phyloP scores from a whole-genome alignment of 108 stramenopile genomes.

The Discostella pseudostelligera region DNA sequence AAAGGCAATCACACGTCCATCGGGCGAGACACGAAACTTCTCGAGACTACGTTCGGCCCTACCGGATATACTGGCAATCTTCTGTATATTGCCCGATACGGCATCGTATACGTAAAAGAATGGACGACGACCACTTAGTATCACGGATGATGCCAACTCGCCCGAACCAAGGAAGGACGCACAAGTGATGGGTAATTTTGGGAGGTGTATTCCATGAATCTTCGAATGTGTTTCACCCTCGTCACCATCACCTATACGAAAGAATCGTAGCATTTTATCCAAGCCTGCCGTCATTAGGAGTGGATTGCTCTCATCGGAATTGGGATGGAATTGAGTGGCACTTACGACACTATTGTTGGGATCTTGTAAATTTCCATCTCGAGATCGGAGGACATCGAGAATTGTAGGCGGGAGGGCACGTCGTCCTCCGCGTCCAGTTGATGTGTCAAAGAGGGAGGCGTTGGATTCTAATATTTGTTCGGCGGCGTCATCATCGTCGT shows the following conservation, averaged over 20 bases:
- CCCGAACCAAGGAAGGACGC: slow-evolving; percentile 80
- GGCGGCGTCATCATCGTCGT: slow-evolving; percentile 38
- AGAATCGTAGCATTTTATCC: slow-evolving; percentile 93
- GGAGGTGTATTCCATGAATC: slow-evolving; percentile 90
- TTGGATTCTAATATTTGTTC: slow-evolving; percentile 40
- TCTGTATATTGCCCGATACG: slow-evolving; percentile 72
- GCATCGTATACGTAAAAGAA: slow-evolving; percentile 95
- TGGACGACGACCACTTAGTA: slow-evolving; percentile 84
- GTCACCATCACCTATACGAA: slow-evolving; percentile 74
- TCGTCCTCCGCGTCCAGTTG: slow-evolving; percentile 25
- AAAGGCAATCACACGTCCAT: slow-evolving; percentile 85
- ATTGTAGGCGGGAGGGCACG: slow-evolving; percentile 58
- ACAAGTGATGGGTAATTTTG: slow-evolving; percentile 85
- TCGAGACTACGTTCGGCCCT: slow-evolving; percentile 84
- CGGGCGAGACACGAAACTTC: slow-evolving; percentile 76
- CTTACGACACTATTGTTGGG: slow-evolving; percentile 74
- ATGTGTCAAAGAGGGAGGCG: slow-evolving; percentile 31
- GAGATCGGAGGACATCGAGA: slow-evolving; percentile 65
- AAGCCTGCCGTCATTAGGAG: slow-evolving; percentile 81
- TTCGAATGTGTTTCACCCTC: slow-evolving; percentile 55
- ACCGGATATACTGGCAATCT: slow-evolving; percentile 69
- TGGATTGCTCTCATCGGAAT: slow-evolving; percentile 55
- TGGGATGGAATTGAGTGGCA: slow-evolving; percentile 84
- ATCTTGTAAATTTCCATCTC: slow-evolving; percentile 84
- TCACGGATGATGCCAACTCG: slow-evolving; percentile 45